Base-by-base conservation (phyloP, 2,329 filamentous ascomycete species). In the Exophiala lecanii-corni region DNA sequence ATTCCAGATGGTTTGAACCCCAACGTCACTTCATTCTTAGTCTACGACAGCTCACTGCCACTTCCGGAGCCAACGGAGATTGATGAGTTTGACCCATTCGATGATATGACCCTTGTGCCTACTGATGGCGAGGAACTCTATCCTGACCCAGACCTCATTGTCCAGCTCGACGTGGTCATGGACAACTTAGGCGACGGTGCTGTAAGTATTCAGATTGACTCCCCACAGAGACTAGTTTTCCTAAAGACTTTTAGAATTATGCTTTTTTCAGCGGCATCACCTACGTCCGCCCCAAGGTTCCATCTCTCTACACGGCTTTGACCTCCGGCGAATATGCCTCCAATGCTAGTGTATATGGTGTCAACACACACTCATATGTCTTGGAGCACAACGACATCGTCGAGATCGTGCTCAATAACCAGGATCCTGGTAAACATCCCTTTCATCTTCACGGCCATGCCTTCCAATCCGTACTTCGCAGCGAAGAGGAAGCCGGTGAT, bases 231-330 rank as follows among this genome's bases (percentile, higher is more conserved):
- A 6, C 34, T 36, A 5, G 9, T 18, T 23, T 13, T 12, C n/a
- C 36, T 38, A 7, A 38, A 7, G 10, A 15, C 19, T 5, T n/a
- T 10, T 26, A 38, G 37, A 54, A 50, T 17, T 58, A 59, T 19
- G 81, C 79, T 47, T 81, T 82, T 64, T 78, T 86, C 42, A 89
- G 91, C 69, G 81, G 86, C 62, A 78, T 87, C 50, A 87, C 84
- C 20, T 94, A 89, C 61, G 75, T 76, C 3, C 43, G 66, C 0
- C 86, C 85, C 36, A 86, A 86, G 60, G 87, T 94, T 0, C 89
- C 88, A 0, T 81, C 83, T 0, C 71, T 94, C 0, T 94, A 89
- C 70, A 87, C 84, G 0, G 86, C 75, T 1, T 70, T 94, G 3
- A 79, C 78, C 0, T 65, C 79, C 1, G 79, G 78, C 12, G 58